Evolutionary conservation across 2,329 filamentous ascomycete species (phyloP), one percentile per base, ranked within the genome.

Genomic region (Xylariaceae sp.): DNA sequence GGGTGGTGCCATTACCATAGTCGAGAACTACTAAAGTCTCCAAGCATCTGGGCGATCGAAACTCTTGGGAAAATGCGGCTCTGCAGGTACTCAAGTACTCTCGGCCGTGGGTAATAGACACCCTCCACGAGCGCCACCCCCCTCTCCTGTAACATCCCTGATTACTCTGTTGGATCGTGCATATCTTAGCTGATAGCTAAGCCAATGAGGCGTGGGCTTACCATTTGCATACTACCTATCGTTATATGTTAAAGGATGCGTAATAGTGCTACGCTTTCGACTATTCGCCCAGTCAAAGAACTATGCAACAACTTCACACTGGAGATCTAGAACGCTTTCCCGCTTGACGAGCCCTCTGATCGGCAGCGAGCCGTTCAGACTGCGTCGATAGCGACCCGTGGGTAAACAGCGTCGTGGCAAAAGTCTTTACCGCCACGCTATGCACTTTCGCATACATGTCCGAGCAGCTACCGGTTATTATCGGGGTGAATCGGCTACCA

Each of bases 41-140:
- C 24, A 24, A 44, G 21, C 41, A 49, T 11, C 27, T 35, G 56
- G 56, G 49, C 18, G 27, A 2, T 18, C 33, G 10, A 48, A 41
- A 49, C n/a, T 55, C 1, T 50, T 48, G 16, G 54, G 26, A 23
- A 43, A 46, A 9, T 53, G 57, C 15, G 57, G 57, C 57, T 59
- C 54, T 58, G 57, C 50, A 18, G 5, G 8, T 13, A 7, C 27
- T 30, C 27, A 30, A 30, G 27, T n/a, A n/a, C 15, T 24, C 7
- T 21, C 8, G 24, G 13, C 23, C 23, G 40, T 50, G 37, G 37
- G 23, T 29, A 45, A 47, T 47, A 52, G 33, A 27, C 7, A 26
- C 57, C 39, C 53, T 53, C 53, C 26, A n/a, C 15, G 33, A 37
- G 35, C 18, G 35, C 32, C 48, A 54, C 43, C 21, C 11, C 43